Evolutionary conservation across 345 rosid species (phyloP), one percentile per base, ranked within the genome.

Genomic region (Eutrema heterophyllum): DNA sequence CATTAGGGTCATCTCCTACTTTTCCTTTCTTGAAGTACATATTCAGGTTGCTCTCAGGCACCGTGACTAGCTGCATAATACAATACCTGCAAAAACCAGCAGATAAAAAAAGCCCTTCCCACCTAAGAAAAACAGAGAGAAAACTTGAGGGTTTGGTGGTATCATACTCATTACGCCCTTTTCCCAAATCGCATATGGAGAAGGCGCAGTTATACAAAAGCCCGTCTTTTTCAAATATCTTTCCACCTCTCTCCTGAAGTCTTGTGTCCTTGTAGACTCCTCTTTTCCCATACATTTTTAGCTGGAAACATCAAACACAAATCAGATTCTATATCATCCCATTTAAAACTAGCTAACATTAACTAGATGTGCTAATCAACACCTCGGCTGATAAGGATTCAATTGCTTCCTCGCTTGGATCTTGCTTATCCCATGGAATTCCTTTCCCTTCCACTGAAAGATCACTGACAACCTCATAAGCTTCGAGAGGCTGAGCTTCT

Each of bases 141-240:
- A 32, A 13, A 2, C 0, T 18, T 2, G 26, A 18, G 14, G 36
- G 9, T 45, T 10, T 3, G 2, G 15, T 1, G 3, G 27, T 5
- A 29, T 33, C 53, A 62, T 86, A 90, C 96, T 86, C 85, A 12
- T 91, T 89, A 53, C 83, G 43, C 43, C 87, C 83, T 52, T 83
- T 68, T 6, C 97, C 95, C 64, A 84, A 75, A 56, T 93, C 92
- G 45, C 92, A 89, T 2, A 86, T 59, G 1, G 89, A 83, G 48
- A 94, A 91, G 1, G 88, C 91, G n/a, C 95, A 87, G 57, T 85
- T 93, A 67, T 85, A 91, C 51, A 87, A 26, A 18, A 91, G 79
- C 41, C 90, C 97, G 46, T 89, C 91, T 77, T 76, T 83, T 77
- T 93, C 94, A 0, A 85, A 66, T 36, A 89, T 86, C 61, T 71